These are phyloP conservation scores for Aureobasidium uvarum DNA, from an alignment of 2,329 filamentous ascomycete species.

Conservation along the genomic window DNA sequence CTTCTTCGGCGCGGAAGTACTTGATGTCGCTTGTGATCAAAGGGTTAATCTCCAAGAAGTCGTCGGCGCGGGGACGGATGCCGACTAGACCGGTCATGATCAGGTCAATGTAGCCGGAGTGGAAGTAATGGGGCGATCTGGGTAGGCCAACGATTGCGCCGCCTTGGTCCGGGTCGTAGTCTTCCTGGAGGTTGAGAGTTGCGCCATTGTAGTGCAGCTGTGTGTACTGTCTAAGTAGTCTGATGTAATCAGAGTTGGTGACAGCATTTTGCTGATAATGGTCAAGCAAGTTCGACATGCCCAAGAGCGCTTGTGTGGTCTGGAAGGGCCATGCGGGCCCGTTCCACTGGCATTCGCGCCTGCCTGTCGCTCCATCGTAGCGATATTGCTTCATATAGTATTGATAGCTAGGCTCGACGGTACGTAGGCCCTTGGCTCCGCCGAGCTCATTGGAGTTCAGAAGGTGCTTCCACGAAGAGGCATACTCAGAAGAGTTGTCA, in stretches of 20 bases:
- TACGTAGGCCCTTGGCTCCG: constrained; percentile 43
- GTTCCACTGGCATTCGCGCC: constrained; percentile 49
- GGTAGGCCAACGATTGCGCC: constrained; percentile 45
- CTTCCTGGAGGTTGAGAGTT: constrained; percentile 44
- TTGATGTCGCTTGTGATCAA: constrained; percentile 39
- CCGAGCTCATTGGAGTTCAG: constrained; percentile 39
- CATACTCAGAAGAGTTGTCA: constrained; percentile 42
- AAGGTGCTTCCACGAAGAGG: constrained; percentile 42
- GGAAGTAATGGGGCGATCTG: constrained; percentile 48
- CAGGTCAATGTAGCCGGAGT: constrained; percentile 47
- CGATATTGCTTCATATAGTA: constrained; percentile 49
- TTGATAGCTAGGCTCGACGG: constrained; percentile 47
- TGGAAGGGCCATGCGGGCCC: constrained; percentile 49
- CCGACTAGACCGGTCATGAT: constrained; percentile 46
- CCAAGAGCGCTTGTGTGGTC: constrained; percentile 44
- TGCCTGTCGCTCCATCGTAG: constrained; percentile 37
- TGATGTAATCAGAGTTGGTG: constrained; percentile 40
- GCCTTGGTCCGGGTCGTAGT: constrained; percentile 47
- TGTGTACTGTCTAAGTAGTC: constrained; percentile 43
- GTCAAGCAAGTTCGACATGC: constrained; percentile 46
- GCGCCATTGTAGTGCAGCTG: constrained; percentile 43
- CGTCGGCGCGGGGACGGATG: constrained; percentile 42
- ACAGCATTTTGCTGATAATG: constrained; percentile 41
- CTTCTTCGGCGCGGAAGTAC: constrained; percentile 46
- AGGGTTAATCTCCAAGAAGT: constrained; percentile 45